Evolutionary conservation across 2,329 filamentous ascomycete species (phyloP), one percentile per base, ranked within the genome.

Genomic region (Triangularia verruculosa): DNA sequence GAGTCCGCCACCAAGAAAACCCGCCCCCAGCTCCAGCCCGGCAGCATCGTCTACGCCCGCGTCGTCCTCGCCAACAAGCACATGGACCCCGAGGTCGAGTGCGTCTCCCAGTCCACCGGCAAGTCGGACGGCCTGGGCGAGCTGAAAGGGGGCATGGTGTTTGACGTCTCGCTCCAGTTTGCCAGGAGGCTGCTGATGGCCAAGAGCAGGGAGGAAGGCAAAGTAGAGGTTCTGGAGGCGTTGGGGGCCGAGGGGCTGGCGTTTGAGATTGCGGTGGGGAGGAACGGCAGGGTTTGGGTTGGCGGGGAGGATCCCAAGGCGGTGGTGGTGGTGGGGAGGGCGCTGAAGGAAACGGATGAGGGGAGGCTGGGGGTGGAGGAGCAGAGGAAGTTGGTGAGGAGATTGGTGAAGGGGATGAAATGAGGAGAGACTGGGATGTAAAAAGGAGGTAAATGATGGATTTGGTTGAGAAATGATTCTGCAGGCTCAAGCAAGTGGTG

Each of bases 281-380:
- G 92, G 72, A 99, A 99, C 76, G 95, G 95, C 47, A 89, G 87
- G 75, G 85, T 98, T 22, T 98, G 95, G 93, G 90, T 98, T 13
- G 25, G 51, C 8, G 51, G 51, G 24, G 51, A 25, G 20, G 89
- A 82, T 66, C 79, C 89, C 39, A 89, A 85, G 77, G 88, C 87
- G 30, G 89, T 93, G 7, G 79, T 97, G 66, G 84, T 87, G 0
- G 90, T 98, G 62, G 94, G 93, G 1, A 86, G 86, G 69, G 91
- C 92, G 52, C 79, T 99, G 56, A 83, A 84, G 71, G 86, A 91
- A 73, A 89, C 89, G n/a, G 93, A 98, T 74, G 84, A 89, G 72
- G 83, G 83, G 61, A 79, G 79, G 2, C 77, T 92, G 67, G 83
- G 79, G 2, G 78, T 87, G 30, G 87, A 89, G 57, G 85, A 83